phyloP scores from a whole-genome alignment of 1,284 basidiomycete species.

The Marasmius fiardii region DNA sequence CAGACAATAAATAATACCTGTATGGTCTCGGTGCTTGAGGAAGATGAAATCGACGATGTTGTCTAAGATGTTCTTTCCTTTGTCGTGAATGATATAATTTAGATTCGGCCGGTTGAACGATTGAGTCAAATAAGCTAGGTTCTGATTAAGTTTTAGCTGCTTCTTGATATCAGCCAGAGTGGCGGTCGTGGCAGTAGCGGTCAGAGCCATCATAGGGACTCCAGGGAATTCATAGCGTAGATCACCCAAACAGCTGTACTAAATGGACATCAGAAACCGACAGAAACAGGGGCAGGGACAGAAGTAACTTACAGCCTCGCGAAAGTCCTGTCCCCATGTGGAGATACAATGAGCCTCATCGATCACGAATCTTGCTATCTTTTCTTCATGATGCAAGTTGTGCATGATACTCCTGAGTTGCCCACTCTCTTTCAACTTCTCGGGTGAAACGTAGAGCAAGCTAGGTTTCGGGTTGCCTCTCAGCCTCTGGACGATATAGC shows the following conservation, averaged over 20 bases:
- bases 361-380: constrained; percentile 87
- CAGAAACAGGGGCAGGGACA: neutral
- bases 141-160: constrained; percentile 55
- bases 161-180: constrained; percentile 79
- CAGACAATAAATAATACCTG: constrained; percentile 88
- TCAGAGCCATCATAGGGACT: constrained; percentile 94
- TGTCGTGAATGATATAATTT: constrained; percentile 74
- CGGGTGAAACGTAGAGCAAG: constrained; percentile 92
- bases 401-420: constrained; percentile 56
- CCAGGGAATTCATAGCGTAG: constrained; percentile 73
- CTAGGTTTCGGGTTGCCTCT: constrained; percentile 45
- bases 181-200: constrained; percentile 85
- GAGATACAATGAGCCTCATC: constrained; percentile 96
- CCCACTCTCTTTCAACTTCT: constrained; percentile 72
- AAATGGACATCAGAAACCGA: constrained; percentile 10
- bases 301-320: constrained; percentile 58
- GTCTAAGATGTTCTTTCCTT: constrained; percentile 51
- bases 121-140: constrained; percentile 64
- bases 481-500: constrained; percentile 37
- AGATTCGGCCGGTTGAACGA: constrained; percentile 96
- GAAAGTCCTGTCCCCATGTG: constrained; percentile 84
- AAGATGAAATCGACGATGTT: constrained; percentile 79
- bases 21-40: constrained; percentile 52
- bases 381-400: constrained; percentile 50
- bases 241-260: constrained; percentile 69